These are phyloP conservation scores for Saccharomycopsis olivae DNA, from an alignment of 805 yeast species.

Conservation along the genomic window DNA sequence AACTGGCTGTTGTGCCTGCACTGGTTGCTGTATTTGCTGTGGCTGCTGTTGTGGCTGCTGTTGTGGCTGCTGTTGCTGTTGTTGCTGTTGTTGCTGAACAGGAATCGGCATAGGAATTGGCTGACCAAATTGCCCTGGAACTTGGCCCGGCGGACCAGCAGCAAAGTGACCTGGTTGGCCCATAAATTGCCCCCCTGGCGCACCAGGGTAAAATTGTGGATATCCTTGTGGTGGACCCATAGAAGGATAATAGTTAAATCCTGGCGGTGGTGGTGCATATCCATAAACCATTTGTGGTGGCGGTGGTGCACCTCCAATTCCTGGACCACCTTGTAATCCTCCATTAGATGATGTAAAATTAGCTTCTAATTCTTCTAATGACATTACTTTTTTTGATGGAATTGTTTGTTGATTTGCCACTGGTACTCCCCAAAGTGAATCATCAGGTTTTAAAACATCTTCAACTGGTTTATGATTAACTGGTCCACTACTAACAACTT, in stretches of 20 bases:
- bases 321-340: neutral
- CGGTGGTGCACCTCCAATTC: conserved; percentile 20
- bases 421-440: conserved; percentile 51
- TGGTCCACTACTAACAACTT: conserved; percentile 32
- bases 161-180: too few species aligned
- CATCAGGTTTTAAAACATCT: conserved; percentile 53
- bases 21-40: conserved; percentile 21
- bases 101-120: conserved; percentile 22
- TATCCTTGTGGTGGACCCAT: conserved; percentile 23
- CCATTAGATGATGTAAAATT: conserved; percentile 36
- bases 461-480: conserved; percentile 24
- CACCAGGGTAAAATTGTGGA: too few species aligned
- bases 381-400: conserved; percentile 37
- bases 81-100: conserved; percentile 15
- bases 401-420: conserved; percentile 16
- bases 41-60: conserved; percentile 20
- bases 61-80: conserved; percentile 20
- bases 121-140: too few species aligned
- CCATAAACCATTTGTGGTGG: conserved; percentile 21
- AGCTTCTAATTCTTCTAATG: conserved; percentile 81
- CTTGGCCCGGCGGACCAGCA: too few species aligned
- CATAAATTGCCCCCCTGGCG: too few species aligned
- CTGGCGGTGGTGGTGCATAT: conserved; percentile 18
- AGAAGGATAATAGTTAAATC: conserved; percentile 20
- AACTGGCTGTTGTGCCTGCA: conserved; percentile 19